Conservation (phyloP, 2,329 filamentous ascomycete species). For the Huntiella moniliformis region DNA sequence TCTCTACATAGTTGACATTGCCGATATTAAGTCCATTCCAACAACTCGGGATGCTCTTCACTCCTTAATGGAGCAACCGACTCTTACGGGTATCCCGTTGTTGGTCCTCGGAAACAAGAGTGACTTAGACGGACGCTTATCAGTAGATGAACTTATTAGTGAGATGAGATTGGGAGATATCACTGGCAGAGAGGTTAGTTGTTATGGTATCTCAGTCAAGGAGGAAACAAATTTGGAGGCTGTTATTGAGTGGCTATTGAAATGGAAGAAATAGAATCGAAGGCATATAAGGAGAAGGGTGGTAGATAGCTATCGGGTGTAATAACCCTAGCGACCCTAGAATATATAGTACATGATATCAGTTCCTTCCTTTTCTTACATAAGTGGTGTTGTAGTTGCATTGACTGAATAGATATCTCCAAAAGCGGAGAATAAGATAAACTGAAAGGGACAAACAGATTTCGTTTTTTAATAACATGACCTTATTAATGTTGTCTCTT, state of each 20-base stretch:
- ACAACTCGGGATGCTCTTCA: conserved; percentile 86
- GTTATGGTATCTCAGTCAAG: conserved; percentile 96
- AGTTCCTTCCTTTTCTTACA: too few species aligned
- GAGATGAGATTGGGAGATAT: conserved; percentile 77
- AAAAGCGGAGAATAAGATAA: neutral
- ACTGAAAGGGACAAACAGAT: neutral
- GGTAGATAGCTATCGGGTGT: neutral
- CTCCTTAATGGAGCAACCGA: conserved; percentile 64
- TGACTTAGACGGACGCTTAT: conserved; percentile 75
- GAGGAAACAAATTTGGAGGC: conserved; percentile 97
- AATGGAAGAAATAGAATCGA: conserved; percentile 47
- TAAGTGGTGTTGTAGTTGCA: too few species aligned
- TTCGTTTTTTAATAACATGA: too few species aligned
- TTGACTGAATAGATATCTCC: too few species aligned
- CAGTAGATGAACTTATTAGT: conserved; percentile 90
- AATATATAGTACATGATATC: too few species aligned
- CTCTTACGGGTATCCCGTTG: conserved; percentile 74
- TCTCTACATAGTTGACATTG: conserved; percentile 95
- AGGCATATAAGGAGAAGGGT: conserved; percentile 21
- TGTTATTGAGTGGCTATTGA: conserved; percentile 90
- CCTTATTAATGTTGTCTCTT: too few species aligned
- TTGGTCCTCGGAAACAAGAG: conserved; percentile 95
- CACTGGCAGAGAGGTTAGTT: conserved; percentile 83
- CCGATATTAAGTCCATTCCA: conserved; percentile 62
- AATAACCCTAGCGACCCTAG: too few species aligned